Evolutionary conservation across 192 early-diverging fungal genomes (phyloP).

Genomic region (Rhizophagus prolifer): DNA sequence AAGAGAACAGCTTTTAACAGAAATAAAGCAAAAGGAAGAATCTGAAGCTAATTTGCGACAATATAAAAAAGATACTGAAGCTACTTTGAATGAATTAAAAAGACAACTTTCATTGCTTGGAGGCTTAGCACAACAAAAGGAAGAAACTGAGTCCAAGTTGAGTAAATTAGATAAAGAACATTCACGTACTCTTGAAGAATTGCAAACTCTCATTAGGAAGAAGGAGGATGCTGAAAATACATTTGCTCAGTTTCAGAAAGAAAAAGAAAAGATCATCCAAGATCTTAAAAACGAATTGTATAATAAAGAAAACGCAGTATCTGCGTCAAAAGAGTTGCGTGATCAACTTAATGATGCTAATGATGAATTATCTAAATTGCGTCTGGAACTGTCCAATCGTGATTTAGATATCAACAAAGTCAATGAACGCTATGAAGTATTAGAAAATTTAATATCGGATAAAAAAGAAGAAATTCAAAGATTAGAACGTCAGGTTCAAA

Average conservation of each 20-base stretch:
- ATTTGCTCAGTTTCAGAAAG: neutral
- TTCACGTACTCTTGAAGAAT: neutral
- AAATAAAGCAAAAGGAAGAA: slow-evolving; percentile 4
- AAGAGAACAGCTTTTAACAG: neutral
- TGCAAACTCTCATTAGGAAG: neutral
- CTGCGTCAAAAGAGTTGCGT: neutral
- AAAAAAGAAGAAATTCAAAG: neutral
- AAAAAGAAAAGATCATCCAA: slow-evolving; percentile 2
- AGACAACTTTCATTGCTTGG: neutral
- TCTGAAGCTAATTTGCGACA: neutral
- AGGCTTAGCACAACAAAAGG: neutral
- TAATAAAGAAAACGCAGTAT: neutral
- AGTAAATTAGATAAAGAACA: neutral
- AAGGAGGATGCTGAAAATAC: slow-evolving; percentile 2
- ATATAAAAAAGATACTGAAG: neutral
- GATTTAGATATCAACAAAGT: neutral
- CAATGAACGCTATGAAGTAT: neutral
- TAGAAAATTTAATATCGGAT: neutral
- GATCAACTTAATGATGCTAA: slow-evolving; percentile 1
- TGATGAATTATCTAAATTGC: slow-evolving; percentile 9
- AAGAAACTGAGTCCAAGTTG: neutral
- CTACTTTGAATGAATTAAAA: neutral
- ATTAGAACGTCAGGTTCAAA: neutral
- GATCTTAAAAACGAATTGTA: neutral
- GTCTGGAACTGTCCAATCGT: neutral